Percentiles rank a stretch among this genome's conserved stretches.
Evolutionary conservation across 192 early-diverging fungal species (phyloP).

Genomic region (Mycoemilia scoparia): DNA sequence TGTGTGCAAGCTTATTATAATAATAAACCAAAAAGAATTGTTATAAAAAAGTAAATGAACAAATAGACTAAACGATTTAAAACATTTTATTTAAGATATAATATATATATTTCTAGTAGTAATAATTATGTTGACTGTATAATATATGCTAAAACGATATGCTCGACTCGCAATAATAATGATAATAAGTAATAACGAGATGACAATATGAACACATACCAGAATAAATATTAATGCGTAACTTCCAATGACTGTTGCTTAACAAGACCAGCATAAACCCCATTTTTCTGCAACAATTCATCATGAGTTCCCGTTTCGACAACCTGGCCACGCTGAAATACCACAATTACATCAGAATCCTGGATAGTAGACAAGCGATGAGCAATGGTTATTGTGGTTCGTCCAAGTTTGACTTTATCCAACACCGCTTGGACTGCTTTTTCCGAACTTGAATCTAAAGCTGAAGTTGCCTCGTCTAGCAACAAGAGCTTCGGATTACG

Average conservation of each 20-base stretch:
- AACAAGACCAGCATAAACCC: conserved; percentile 43
- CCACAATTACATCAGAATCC: conserved; percentile 55
- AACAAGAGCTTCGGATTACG: conserved; percentile 51
- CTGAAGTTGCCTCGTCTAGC: conserved; percentile 71
- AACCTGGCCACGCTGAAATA: conserved; percentile 41
- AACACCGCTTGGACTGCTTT: conserved; percentile 62
- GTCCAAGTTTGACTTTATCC: conserved; percentile 41
- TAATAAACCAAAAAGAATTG: too few species aligned
- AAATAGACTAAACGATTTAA: too few species aligned
- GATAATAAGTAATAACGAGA: too few species aligned
- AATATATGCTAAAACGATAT: too few species aligned
- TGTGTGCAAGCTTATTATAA: too few species aligned
- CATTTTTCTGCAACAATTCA: conserved; percentile 35
- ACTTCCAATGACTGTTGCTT: conserved; percentile 41
- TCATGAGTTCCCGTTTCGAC: conserved; percentile 51
- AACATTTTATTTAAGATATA: too few species aligned
- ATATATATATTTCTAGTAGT: too few species aligned
- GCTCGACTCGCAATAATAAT: too few species aligned
- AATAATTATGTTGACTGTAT: too few species aligned
- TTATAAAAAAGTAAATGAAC: too few species aligned
- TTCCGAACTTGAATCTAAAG: conserved; percentile 68
- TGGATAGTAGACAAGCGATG: conserved; percentile 75
- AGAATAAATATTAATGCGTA: conserved; percentile 7
- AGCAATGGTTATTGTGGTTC: conserved; percentile 59
- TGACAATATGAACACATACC: background rate